Evolutionary conservation across 2,329 filamentous ascomycete species (phyloP).

Genomic region (Claviceps paspali): DNA sequence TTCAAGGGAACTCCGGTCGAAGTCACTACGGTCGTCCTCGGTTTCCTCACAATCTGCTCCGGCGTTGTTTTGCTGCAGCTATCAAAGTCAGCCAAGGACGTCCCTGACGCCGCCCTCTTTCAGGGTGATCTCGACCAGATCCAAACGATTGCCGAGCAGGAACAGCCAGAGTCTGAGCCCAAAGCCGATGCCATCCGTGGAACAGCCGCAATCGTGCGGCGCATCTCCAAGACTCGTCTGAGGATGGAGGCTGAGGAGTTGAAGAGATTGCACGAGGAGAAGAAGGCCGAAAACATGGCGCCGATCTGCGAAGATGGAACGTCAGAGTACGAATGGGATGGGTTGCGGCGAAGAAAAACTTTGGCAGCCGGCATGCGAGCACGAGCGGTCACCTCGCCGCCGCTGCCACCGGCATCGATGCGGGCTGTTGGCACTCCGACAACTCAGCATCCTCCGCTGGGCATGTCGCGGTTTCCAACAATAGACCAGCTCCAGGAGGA

Average conservation of each 20-base stretch:
- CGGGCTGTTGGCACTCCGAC: constrained; percentile 9
- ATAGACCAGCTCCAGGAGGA: constrained; percentile 39
- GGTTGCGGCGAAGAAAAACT: constrained; percentile 58
- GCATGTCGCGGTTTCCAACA: constrained; percentile 69
- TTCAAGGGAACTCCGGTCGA: constrained; percentile 74
- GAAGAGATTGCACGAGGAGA: constrained; percentile 65
- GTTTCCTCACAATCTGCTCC: constrained; percentile 85
- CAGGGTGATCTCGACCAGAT: constrained; percentile 88
- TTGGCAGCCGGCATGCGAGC: constrained; percentile 23
- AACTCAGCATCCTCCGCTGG: constrained; percentile 33
- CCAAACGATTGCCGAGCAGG: constrained; percentile 84
- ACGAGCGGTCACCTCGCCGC: constrained; percentile 13
- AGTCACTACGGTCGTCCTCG: constrained; percentile 81
- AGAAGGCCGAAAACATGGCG: constrained; percentile 51
- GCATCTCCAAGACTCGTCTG: constrained; percentile 59
- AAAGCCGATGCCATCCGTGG: constrained; percentile 94
- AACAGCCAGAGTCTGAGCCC: constrained; percentile 90
- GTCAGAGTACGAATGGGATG: constrained; percentile 70
- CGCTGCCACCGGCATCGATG: constrained; percentile 13
- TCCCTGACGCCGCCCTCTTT: constrained; percentile 86
- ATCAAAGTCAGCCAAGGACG: constrained; percentile 96
- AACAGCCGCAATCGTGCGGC: constrained; percentile 71
- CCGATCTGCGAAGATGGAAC: constrained; percentile 65
- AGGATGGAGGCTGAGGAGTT: constrained; percentile 71
- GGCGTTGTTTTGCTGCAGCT: constrained; percentile 86